These are phyloP conservation scores for Knoxdaviesia capensis DNA, from an alignment of 2,329 filamentous ascomycete genomes.

Conservation along the genomic window DNA sequence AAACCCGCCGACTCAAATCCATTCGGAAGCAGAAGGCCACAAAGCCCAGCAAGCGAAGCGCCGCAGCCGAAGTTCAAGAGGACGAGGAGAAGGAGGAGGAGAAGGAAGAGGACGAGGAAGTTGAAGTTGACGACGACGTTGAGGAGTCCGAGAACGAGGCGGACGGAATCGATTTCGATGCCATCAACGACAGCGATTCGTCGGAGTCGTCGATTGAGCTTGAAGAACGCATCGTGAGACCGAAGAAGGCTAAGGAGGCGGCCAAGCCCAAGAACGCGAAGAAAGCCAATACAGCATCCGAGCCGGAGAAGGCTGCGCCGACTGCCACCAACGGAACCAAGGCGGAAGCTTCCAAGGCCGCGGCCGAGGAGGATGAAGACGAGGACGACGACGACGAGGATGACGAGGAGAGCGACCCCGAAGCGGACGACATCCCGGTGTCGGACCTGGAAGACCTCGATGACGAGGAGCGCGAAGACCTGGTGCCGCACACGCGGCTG, in stretches of 20 bases:
- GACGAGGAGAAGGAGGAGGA: constrained; percentile 8
- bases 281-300: constrained; percentile 3
- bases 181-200: constrained; percentile 38
- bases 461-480: constrained; percentile 67
- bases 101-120: constrained; percentile 17
- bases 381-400: constrained; percentile 28
- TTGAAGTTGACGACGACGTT: constrained; percentile 13
- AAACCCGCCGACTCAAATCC: constrained; percentile 26
- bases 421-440: constrained; percentile 74
- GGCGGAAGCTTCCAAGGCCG: constrained; percentile 6
- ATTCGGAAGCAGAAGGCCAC: constrained; percentile 17
- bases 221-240: constrained; percentile 46
- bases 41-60: constrained; percentile 6
- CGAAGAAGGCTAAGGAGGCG: constrained; percentile 21
- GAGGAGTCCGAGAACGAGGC: constrained; percentile 9
- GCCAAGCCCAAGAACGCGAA: constrained; percentile 15
- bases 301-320: too few species aligned
- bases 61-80: constrained; percentile 7
- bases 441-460: constrained; percentile 66
- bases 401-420: constrained; percentile 45
- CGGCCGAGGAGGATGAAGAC: constrained; percentile 9
- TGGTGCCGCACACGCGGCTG: constrained; percentile 76
- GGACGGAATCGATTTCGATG: constrained; percentile 25
- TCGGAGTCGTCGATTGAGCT: constrained; percentile 58
- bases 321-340: not conserved